Evolutionary conservation across 2,329 filamentous ascomycete species (phyloP), one percentile per base, ranked within the genome.

Genomic region (Curvularia hawaiiensis): DNA sequence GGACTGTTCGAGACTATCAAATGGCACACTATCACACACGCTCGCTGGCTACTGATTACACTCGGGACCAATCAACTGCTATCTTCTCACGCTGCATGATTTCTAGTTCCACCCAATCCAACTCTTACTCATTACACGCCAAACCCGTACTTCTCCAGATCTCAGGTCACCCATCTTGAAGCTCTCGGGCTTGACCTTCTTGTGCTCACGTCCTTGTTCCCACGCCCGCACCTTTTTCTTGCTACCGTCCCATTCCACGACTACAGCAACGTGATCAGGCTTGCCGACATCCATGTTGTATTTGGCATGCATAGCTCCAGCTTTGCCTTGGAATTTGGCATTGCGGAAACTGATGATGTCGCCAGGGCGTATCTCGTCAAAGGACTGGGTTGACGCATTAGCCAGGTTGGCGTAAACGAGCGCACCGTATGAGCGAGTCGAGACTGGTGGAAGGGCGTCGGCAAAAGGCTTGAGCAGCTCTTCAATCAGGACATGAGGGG

Each of bases 161-260:
- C 91, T 85, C 75, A 99, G 73, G 79, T 99, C 95, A 44, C 93
- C 92, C 60, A 99, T 84, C 79, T 93, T 91, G 79, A 94, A 98
- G 78, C 92, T 96, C 82, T 98, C 94, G 60, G 91, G 81, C 80
- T 96, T 95, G 53, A 96, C 89, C 82, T 97, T 98, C 77, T 90
- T 94, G 75, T 88, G 93, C 80, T 98, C 94, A 14, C 94, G 83
- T 0, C 94, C 94, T 75, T 99, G 95, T 77, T 98, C 95, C 91
- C 92, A 98, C 1, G 89, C 93, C 28, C 93, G 82, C 26, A 99
- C 89, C 83, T 98, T 97, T 84, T 97, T 97, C 85, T 97, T 97
- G 40, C 92, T 96, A 3, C 95, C 95, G 75, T 99, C 95, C 95
- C 95, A 99, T 75, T 99, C 95, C 10, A 92, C 86, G 4, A 99